These are phyloP conservation scores for Phoenix roebelenii DNA, from an alignment of 176 grass and related monocot species.

Conservation along the genomic window DNA sequence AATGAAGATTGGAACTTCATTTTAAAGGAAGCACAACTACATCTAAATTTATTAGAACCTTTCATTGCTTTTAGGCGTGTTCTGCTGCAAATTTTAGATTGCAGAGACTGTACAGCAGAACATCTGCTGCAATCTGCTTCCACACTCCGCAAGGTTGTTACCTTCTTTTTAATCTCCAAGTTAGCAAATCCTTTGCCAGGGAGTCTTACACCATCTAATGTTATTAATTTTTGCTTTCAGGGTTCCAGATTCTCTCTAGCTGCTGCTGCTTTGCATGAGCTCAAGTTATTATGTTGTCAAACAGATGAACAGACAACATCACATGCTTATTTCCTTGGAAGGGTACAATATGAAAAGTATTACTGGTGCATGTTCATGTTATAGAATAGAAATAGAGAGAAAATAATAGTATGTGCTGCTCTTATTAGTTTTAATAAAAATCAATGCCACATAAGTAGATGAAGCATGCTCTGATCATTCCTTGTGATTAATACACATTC, in stretches of 20 bases:
- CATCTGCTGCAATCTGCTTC: conserved; percentile 84
- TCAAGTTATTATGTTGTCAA: conserved; percentile 61
- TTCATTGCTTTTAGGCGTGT: conserved; percentile 79
- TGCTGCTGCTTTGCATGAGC: conserved; percentile 77
- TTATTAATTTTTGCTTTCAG: conserved; percentile 41
- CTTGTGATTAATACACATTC: too few relatives aligned
- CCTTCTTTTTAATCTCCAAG: not conserved
- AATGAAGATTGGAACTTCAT: conserved; percentile 82
- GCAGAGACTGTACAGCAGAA: conserved; percentile 53
- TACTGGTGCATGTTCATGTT: not conserved
- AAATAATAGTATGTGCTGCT: too few relatives aligned
- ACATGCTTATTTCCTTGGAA: conserved; percentile 69
- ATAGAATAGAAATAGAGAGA: too few relatives aligned
- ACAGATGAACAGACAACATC: conserved; percentile 34
- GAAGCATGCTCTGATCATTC: too few relatives aligned
- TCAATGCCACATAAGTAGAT: too few relatives aligned
- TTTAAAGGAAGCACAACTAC: conserved; percentile 46
- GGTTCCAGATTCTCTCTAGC: conserved; percentile 84
- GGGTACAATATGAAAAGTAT: conserved; percentile 31
- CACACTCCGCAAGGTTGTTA: conserved; percentile 70
- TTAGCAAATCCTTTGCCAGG: too few relatives aligned
- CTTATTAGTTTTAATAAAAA: too few relatives aligned
- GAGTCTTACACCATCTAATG: not conserved
- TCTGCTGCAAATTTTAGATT: conserved; percentile 67
- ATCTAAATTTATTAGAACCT: conserved; percentile 80